These are phyloP conservation scores for Ophiocordyceps sinensis DNA, from an alignment of 2,329 filamentous ascomycete genomes.

Conservation along the genomic window DNA sequence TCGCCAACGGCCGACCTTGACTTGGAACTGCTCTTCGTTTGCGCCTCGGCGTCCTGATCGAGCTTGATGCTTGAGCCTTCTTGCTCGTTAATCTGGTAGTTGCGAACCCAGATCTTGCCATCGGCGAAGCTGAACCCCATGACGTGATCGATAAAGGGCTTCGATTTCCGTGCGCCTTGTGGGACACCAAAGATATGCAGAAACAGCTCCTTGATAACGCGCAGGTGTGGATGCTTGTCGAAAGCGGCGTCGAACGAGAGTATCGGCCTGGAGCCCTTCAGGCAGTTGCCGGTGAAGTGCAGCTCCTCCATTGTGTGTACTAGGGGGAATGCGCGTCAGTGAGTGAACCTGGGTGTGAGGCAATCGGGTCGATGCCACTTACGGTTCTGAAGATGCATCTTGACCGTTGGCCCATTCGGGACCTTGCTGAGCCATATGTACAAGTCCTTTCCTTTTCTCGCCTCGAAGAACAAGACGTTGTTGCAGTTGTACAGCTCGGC, in stretches of 20 bases:
- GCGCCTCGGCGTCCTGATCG: conserved; percentile 25
- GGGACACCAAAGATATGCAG: conserved; percentile 86
- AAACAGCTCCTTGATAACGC: conserved; percentile 79
- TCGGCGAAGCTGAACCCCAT: conserved; percentile 85
- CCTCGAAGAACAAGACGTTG: conserved; percentile 90
- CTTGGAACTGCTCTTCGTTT: conserved; percentile 20
- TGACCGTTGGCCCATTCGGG: conserved; percentile 50
- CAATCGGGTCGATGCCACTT: conserved; percentile 11
- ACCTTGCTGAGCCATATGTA: conserved; percentile 90
- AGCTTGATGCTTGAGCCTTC: conserved; percentile 40
- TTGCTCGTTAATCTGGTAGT: conserved; percentile 83
- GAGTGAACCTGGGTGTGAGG: background rate
- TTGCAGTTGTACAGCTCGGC: conserved; percentile 80
- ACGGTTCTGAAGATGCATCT: conserved; percentile 68
- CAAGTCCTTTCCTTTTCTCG: conserved; percentile 82
- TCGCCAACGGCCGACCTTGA: conserved; percentile 34
- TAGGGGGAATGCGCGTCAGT: conserved; percentile 20
- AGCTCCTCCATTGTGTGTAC: conserved; percentile 95
- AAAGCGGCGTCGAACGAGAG: conserved; percentile 87
- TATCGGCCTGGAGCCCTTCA: conserved; percentile 83
- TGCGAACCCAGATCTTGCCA: conserved; percentile 89
- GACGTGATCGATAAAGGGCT: conserved; percentile 92
- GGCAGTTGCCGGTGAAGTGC: conserved; percentile 90
- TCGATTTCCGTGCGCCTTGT: conserved; percentile 72
- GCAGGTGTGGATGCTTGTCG: conserved; percentile 65